A percentile compares a stretch with the other conserved stretches of the same genome.
phyloP scores from a whole-genome alignment of 768 basidiomycete species.

The Trametes punicea region DNA sequence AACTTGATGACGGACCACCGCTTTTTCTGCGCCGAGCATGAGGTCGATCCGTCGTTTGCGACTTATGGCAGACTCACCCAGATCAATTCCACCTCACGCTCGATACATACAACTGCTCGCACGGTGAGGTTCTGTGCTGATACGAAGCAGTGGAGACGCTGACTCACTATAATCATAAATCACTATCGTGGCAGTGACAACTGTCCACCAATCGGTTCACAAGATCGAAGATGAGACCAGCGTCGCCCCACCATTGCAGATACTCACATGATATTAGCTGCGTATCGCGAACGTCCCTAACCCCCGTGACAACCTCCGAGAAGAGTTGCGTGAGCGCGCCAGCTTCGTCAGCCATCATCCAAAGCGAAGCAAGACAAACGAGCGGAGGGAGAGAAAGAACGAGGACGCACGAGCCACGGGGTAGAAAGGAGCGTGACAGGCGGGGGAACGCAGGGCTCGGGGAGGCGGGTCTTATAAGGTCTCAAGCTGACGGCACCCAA shows the following conservation, averaged over 20 bases:
- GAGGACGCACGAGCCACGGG: slow-evolving; percentile 3
- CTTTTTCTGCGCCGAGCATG: slow-evolving; percentile 21
- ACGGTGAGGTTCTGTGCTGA: neutral
- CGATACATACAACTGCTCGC: slow-evolving; percentile 20
- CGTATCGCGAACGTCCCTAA: slow-evolving; percentile 11
- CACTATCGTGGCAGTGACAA: slow-evolving; percentile 22
- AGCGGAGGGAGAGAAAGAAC: neutral
- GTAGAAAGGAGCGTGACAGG: neutral
- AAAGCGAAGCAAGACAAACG: neutral
- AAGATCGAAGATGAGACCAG: neutral
- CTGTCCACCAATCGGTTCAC: neutral
- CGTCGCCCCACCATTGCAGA: neutral
- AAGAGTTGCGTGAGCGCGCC: neutral
- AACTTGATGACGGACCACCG: slow-evolving; percentile 31
- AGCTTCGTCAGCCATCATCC: neutral
- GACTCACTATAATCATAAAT: slow-evolving; percentile 24
- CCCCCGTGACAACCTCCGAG: slow-evolving; percentile 1
- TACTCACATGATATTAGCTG: slow-evolving; percentile 13
- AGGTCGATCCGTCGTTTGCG: neutral
- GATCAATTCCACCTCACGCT: slow-evolving; percentile 24
- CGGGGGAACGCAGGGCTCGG: neutral
- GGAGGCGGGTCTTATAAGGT: slow-evolving; percentile 2
- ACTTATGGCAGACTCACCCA: slow-evolving; percentile 20
- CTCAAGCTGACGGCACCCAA: neutral
- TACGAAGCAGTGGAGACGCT: neutral